Base-by-base conservation (phyloP, 192 early-diverging fungal species). In the Backusella macrospora region DNA sequence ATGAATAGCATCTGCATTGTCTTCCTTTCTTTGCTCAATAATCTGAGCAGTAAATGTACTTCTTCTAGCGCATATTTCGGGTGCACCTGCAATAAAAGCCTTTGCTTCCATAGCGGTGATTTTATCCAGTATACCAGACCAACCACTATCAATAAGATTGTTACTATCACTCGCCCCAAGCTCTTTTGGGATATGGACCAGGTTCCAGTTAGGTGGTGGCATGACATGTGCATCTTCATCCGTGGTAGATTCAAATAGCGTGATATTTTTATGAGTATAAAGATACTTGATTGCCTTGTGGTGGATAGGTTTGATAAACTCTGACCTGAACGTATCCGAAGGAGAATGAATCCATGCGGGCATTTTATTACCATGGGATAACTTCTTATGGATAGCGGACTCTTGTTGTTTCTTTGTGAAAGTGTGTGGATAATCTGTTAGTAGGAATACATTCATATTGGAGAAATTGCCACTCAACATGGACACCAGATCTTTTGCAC, bases 361-460 rank as follows among this genome's bases (percentile, higher is more conserved):
- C 10, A 68, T 7, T 16, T 68, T 44, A 12, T 47, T 6, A 4
- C 68, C 8, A 9, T 59, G 69, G 5, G 18, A 43, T 1, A 63
- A 43, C 6, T 3, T 49, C 5, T 40, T 21, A 26, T 59, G 18
- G 21, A 71, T 71, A 9, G 69, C 75, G 0, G 14, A 39, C 9
- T 65, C 18, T 7, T 70, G 49, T 2, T 59, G 68, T 48, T 65
- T 12, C 16, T 18, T 23, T 45, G 26, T 23, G 34, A 82, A 65
- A 13, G 62, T 49, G 39, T 80, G 72, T 15, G 81, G 81, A 46
- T 82, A 82, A 59, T 82, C 81, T 5, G 81, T 82, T 4, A 79
- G 48, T 15, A 79, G 44, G 68, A 79, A 79, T 0, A 79, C 34
- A 18, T 70, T 82, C 16, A 59, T 71, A 48, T 52, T 18, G 5